phyloP scores from a whole-genome alignment of 208 protist genomes.

The Leishmania braziliensis region DNA sequence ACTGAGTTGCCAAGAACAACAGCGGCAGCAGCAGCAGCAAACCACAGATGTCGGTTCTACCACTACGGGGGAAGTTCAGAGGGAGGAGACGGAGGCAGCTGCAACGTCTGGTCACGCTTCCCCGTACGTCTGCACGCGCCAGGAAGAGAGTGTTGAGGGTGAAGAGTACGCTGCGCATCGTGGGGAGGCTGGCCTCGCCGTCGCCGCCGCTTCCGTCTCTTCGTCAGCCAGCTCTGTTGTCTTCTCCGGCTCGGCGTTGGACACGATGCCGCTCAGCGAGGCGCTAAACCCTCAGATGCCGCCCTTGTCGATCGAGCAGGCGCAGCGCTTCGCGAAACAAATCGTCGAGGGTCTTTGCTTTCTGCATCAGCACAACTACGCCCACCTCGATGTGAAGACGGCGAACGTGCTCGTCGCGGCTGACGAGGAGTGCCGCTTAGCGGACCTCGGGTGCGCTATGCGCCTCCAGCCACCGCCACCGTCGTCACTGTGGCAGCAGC shows the following conservation, averaged over 20 bases:
- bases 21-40: not conserved
- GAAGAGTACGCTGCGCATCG: slow-evolving; percentile 4
- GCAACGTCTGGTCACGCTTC: not conserved
- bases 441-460: slow-evolving; percentile 92
- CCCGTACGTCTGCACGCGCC: not conserved
- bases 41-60: not conserved
- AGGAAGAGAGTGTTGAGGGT: slow-evolving; percentile 8
- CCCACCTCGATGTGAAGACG: slow-evolving; percentile 92
- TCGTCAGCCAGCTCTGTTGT: slow-evolving; percentile 1
- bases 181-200: not conserved
- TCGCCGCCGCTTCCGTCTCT: slow-evolving; percentile 1
- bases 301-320: slow-evolving; percentile 61
- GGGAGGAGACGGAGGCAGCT: not conserved
- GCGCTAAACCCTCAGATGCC: slow-evolving; percentile 45
- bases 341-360: slow-evolving; percentile 80
- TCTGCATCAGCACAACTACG: slow-evolving; percentile 81
- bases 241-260: slow-evolving; percentile 28
- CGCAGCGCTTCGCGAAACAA: slow-evolving; percentile 69
- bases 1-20: not conserved
- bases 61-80: not conserved
- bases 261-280: slow-evolving; percentile 33
- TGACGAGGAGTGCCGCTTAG: slow-evolving; percentile 81
- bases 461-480: slow-evolving; percentile 45
- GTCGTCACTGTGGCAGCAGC: not conserved
- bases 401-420: slow-evolving; percentile 87